Percentiles rank a stretch among this genome's conserved stretches.
phyloP scores from a whole-genome alignment of 2,329 filamentous ascomycete genomes.

The Tricladium varicosporioides region DNA sequence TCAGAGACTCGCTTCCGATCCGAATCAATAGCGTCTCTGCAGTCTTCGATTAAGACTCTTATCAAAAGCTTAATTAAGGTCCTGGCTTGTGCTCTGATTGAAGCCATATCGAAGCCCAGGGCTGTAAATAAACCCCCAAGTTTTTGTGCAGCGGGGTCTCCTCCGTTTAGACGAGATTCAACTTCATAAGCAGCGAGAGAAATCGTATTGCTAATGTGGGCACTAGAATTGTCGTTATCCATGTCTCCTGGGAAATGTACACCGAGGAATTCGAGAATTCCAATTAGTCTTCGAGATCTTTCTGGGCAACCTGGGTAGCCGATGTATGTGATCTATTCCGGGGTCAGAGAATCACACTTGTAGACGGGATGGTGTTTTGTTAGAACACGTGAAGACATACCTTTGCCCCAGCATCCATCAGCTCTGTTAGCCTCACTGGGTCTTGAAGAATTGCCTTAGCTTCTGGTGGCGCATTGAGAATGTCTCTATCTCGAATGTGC shows the following conservation, averaged over 20 bases:
- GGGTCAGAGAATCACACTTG: slow-evolving; percentile 2
- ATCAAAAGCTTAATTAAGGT: slow-evolving; percentile 11
- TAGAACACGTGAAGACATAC: neutral
- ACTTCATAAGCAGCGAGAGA: slow-evolving; percentile 13
- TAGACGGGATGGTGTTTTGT: neutral
- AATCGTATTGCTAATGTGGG: slow-evolving; percentile 9
- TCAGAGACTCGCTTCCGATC: slow-evolving; percentile 7
- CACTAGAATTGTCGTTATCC: slow-evolving; percentile 5
- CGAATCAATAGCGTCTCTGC: neutral
- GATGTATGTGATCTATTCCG: slow-evolving; percentile 12
- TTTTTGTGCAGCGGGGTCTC: neutral
- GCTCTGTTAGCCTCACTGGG: neutral
- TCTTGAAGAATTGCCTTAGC: slow-evolving; percentile 1
- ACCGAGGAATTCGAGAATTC: slow-evolving; percentile 9
- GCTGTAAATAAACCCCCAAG: slow-evolving; percentile 7
- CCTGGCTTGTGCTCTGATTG: slow-evolving; percentile 6
- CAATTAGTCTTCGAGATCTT: slow-evolving; percentile 9
- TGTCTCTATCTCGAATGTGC: slow-evolving; percentile 9
- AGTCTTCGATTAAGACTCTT: slow-evolving; percentile 6
- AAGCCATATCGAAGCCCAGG: slow-evolving; percentile 6
- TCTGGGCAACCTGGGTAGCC: slow-evolving; percentile 5
- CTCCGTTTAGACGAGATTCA: neutral
- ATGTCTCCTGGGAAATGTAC: slow-evolving; percentile 13
- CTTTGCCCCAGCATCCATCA: slow-evolving; percentile 12
- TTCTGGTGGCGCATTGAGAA: neutral